Conservation (phyloP, 208 protist genomes). For the Trypanosomatidae sp. region DNA sequence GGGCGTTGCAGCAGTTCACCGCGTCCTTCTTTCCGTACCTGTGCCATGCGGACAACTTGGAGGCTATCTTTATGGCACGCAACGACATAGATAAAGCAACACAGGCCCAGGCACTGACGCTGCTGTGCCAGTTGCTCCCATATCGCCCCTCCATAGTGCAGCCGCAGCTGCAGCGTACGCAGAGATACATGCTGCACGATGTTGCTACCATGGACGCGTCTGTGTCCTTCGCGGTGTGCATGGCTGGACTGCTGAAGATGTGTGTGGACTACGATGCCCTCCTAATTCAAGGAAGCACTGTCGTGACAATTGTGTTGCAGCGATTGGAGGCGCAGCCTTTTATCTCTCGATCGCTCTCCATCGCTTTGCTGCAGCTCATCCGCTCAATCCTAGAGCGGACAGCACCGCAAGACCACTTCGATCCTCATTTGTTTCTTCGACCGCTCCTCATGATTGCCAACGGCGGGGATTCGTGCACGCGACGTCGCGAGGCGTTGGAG, state of each 20-base stretch:
- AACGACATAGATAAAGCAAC: constrained; percentile 69
- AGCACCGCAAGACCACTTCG: constrained; percentile 56
- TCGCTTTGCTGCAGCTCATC: constrained; percentile 68
- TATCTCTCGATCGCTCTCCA: constrained; percentile 71
- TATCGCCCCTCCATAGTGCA: constrained; percentile 71
- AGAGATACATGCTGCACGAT: constrained; percentile 88
- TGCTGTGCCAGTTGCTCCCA: constrained; percentile 78
- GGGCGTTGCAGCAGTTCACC: constrained; percentile 57
- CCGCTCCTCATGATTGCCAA: constrained; percentile 74
- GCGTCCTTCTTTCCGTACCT: constrained; percentile 76
- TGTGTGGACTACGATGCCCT: constrained; percentile 72
- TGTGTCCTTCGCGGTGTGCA: constrained; percentile 71
- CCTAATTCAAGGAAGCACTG: constrained; percentile 54
- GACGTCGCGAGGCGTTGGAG: constrained; percentile 68
- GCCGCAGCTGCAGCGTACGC: constrained; percentile 61
- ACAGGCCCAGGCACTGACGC: constrained; percentile 57
- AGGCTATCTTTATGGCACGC: constrained; percentile 81
- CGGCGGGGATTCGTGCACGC: constrained; percentile 64
- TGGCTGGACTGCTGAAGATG: constrained; percentile 57
- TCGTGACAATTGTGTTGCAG: constrained; percentile 67
- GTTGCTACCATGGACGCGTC: constrained; percentile 76
- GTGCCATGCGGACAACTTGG: constrained; percentile 71
- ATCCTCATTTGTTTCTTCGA: constrained; percentile 45
- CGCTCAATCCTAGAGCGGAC: constrained; percentile 74
- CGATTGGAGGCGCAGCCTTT: constrained; percentile 67